These are phyloP conservation scores for Colletotrichum sojae DNA, from an alignment of 2,329 filamentous ascomycete genomes.

Conservation along the genomic window DNA sequence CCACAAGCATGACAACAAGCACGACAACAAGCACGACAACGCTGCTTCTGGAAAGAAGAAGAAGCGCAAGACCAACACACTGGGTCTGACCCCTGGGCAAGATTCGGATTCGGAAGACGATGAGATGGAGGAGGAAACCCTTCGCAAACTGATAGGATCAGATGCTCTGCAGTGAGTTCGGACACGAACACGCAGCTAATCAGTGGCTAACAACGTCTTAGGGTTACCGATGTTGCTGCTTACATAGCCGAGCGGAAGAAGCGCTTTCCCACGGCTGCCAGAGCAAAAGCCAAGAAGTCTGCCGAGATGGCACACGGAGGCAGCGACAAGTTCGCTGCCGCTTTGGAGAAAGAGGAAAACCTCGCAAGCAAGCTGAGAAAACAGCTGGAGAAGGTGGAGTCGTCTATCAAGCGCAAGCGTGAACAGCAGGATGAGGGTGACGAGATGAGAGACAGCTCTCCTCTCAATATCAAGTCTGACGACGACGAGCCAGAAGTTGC, in stretches of 20 bases:
- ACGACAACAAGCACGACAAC: slow-evolving; percentile 50
- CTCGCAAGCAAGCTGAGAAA: slow-evolving; percentile 74
- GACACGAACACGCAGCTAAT: neutral
- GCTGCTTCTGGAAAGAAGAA: slow-evolving; percentile 74
- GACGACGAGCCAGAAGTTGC: slow-evolving; percentile 72
- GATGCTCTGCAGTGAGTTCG: slow-evolving; percentile 68
- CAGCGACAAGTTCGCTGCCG: slow-evolving; percentile 39
- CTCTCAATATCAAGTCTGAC: slow-evolving; percentile 64
- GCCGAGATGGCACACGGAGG: slow-evolving; percentile 50
- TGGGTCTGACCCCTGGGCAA: slow-evolving; percentile 79
- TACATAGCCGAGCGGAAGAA: slow-evolving; percentile 87
- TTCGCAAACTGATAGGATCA: slow-evolving; percentile 67
- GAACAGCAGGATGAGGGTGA: slow-evolving; percentile 78
- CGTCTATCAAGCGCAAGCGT: slow-evolving; percentile 77
- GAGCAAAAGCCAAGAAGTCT: slow-evolving; percentile 74
- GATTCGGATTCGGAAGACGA: slow-evolving; percentile 76
- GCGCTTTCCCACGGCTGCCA: slow-evolving; percentile 84
- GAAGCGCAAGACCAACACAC: slow-evolving; percentile 79
- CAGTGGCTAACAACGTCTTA: slow-evolving; percentile 45
- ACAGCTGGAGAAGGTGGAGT: slow-evolving; percentile 79
- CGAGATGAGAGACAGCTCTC: slow-evolving; percentile 70
- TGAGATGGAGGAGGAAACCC: slow-evolving; percentile 79
- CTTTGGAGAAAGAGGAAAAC: slow-evolving; percentile 70
- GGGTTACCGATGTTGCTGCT: slow-evolving; percentile 78
- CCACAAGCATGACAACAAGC: no score